Evolutionary conservation across 805 yeast species (phyloP).

Genomic region (Wilhelminamyces savonicus): DNA sequence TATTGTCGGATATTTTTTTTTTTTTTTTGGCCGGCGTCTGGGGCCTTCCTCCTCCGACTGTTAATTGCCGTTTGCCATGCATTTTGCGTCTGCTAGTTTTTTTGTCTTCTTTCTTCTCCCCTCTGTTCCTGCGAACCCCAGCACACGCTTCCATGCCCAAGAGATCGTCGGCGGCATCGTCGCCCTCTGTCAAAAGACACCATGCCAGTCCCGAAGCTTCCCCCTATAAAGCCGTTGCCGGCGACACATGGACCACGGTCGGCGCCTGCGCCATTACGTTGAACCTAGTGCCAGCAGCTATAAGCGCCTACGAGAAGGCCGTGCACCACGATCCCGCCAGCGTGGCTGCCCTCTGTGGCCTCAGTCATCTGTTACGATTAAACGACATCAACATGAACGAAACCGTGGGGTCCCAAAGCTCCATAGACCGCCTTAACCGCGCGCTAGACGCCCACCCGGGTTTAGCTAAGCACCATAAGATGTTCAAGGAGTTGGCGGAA

Average conservation of each 20-base stretch:
- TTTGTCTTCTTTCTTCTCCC: too few species aligned
- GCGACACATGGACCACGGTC: slow-evolving; percentile 41
- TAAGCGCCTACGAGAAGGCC: slow-evolving; percentile 38
- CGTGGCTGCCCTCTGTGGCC: slow-evolving; percentile 35
- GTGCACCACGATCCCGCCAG: slow-evolving; percentile 36
- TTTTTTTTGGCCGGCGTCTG: too few species aligned
- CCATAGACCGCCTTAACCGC: slow-evolving; percentile 35
- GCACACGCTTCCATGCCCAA: too few species aligned
- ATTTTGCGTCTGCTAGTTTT: too few species aligned
- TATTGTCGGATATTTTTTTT: too few species aligned
- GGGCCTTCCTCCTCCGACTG: too few species aligned
- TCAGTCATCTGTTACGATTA: slow-evolving; percentile 34
- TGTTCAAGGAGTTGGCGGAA: slow-evolving; percentile 48
- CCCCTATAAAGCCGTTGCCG: slow-evolving; percentile 17
- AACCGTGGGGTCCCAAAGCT: slow-evolving; percentile 32
- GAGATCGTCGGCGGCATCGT: too few species aligned
- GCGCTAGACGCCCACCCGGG: slow-evolving; percentile 32
- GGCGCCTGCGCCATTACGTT: slow-evolving; percentile 41
- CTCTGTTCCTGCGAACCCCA: too few species aligned
- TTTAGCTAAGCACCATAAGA: slow-evolving; percentile 28
- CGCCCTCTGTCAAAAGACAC: neutral
- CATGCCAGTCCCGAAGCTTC: neutral
- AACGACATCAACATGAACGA: slow-evolving; percentile 32
- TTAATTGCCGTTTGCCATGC: too few species aligned
- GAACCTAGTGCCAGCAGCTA: slow-evolving; percentile 34